Evolutionary conservation across 768 basidiomycete species (phyloP).

Genomic region (Termitomyces sp.): DNA sequence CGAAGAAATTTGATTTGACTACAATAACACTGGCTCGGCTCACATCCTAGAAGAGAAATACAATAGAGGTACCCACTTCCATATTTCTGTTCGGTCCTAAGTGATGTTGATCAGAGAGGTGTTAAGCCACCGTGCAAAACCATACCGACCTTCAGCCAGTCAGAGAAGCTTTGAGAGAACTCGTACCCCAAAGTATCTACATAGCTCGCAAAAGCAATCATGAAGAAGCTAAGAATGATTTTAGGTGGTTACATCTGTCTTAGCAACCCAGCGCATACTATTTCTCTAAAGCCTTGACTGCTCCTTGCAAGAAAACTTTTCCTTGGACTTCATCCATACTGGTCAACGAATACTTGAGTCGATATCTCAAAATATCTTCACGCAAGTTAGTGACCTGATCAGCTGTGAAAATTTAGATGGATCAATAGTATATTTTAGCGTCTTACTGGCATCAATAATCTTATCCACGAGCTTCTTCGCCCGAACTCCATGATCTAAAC

Average conservation of each 20-base stretch:
- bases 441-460: conserved; percentile 70
- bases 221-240: conserved; percentile 65
- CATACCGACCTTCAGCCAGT: conserved; percentile 72
- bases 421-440: not conserved
- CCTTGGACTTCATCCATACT: conserved; percentile 62
- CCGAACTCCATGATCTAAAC: conserved; percentile 77
- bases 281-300: conserved; percentile 77
- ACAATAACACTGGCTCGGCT: not conserved
- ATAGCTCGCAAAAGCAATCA: conserved; percentile 90
- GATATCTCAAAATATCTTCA: conserved; percentile 79
- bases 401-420: conserved; percentile 36
- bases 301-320: conserved; percentile 55
- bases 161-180: conserved; percentile 66
- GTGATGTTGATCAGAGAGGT: not conserved
- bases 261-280: conserved; percentile 50
- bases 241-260: not conserved
- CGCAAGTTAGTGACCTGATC: conserved; percentile 91
- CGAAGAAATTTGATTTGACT: conserved; percentile 87
- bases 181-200: conserved; percentile 53
- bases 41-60: not conserved
- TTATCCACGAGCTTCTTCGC: conserved; percentile 90
- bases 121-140: not conserved
- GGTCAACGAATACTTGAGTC: conserved; percentile 82
- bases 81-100: conserved; percentile 81
- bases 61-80: conserved; percentile 57